Base-by-base conservation (phyloP, 441 rosid genomes). In the Manihot esculenta region DNA sequence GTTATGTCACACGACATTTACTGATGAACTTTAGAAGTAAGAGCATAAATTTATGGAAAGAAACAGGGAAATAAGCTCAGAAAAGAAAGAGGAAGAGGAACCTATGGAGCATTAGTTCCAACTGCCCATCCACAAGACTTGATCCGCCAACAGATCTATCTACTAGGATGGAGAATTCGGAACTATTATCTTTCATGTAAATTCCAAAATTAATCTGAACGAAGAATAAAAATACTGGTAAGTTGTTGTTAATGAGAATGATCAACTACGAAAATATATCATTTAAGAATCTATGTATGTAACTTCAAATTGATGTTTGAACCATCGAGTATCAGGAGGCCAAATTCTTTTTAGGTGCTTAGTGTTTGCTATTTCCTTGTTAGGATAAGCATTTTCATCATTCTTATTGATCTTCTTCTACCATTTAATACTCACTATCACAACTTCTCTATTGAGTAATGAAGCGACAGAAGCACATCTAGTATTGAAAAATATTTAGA, bases 101-200 rank as follows among this genome's bases (percentile, higher is more conserved):
- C 99, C 99, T 91, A 73, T 95, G 99, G 71, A 93, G 97, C 97
- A 95, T 91, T 68, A 95, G 82, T 83, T 92, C 99, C 69, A 95
- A 72, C 78, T 95, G 92, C 60, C 99, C 99, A 73, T 95, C 99
- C 44, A 76, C 80, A 66, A 91, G 59, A 83, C 97, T 91, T 13
- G 96, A 85, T 74, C 99, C 99, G 68, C 97, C 99, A 44, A 95
- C 74, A 66, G 98, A 59, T 67, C 98, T 82, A 75, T 95, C 99
- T 44, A 91, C 98, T 84, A 95, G 75, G 71, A 92, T 81, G 20
- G 99, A 95, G 70, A 92, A 71, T 77, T 95, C 99, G 67, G 78
- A 86, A 64, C 72, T 69, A 50, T 79, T 69, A 66, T 89, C 99
- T 82, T 91, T 87, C 76, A 87, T 62, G 78, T 87, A 95, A 51